These are phyloP conservation scores for Mangifera indica DNA, from an alignment of 345 rosid species.

Conservation along the genomic window DNA sequence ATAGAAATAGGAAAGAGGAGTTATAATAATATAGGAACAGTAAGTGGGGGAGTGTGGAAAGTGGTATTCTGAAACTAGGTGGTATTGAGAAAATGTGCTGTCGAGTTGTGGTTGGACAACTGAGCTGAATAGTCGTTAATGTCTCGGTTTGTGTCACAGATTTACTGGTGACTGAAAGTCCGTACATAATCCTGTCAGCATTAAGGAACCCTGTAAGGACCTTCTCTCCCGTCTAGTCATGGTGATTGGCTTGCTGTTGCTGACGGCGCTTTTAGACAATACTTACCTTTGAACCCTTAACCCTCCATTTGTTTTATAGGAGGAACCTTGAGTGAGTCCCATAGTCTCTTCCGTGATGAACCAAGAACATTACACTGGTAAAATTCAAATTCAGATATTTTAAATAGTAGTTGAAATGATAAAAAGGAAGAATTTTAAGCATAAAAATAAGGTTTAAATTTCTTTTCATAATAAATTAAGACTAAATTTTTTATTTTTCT, in stretches of 20 bases:
- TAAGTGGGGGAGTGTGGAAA: neutral
- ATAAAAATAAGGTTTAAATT: too few species aligned
- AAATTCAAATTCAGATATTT: too few species aligned
- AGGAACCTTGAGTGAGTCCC: too few species aligned
- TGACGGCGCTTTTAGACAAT: slow-evolving; percentile 19
- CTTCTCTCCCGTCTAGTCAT: neutral
- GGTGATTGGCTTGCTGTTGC: neutral
- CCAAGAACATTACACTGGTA: too few species aligned
- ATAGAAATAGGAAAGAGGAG: neutral
- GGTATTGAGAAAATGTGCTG: slow-evolving; percentile 19
- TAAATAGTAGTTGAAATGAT: too few species aligned
- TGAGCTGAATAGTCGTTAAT: neutral
- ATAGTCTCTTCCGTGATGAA: too few species aligned
- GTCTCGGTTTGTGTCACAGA: slow-evolving; percentile 30
- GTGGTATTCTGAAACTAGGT: neutral
- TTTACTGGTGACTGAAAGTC: neutral
- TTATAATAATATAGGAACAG: too few species aligned
- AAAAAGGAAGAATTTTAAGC: too few species aligned
- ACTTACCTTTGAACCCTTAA: neutral
- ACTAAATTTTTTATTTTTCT: too few species aligned
- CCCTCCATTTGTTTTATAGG: too few species aligned
- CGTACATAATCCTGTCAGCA: slow-evolving; percentile 21
- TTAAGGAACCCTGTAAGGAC: neutral
- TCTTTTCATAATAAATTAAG: too few species aligned
- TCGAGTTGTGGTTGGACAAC: slow-evolving; percentile 33